Conservation (phyloP, 129 eudicot species). For the Scalesia atractyloides region DNA sequence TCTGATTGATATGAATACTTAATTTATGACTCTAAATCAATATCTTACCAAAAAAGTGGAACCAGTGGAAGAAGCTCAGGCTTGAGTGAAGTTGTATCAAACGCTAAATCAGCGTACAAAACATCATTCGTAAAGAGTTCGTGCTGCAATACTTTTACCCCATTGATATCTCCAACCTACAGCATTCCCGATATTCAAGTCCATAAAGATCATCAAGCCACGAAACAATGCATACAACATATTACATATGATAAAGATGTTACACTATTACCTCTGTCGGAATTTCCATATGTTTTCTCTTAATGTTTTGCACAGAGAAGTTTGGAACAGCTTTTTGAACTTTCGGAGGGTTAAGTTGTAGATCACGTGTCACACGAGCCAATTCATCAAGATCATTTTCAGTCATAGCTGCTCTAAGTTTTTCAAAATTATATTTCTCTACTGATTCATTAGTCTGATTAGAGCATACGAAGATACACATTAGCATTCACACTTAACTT, state of each 20-base stretch:
- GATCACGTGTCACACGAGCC: constrained; percentile 73
- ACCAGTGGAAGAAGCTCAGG: constrained; percentile 80
- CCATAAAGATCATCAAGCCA: constrained; percentile 10
- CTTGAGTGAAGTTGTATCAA: constrained; percentile 72
- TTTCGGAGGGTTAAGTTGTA: constrained; percentile 70
- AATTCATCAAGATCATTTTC: constrained; percentile 82
- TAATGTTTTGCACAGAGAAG: constrained; percentile 62
- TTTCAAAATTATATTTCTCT: constrained; percentile 61
- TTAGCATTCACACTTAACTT: constrained; percentile 11
- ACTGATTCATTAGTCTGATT: constrained; percentile 68
- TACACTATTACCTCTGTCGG: constrained; percentile 64
- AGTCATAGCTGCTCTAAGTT: constrained; percentile 74
- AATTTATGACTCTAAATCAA: neutral
- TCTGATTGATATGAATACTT: neutral
- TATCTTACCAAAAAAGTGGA: constrained; percentile 82
- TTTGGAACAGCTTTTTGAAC: constrained; percentile 69
- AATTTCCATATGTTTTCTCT: constrained; percentile 60
- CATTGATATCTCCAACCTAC: constrained; percentile 70
- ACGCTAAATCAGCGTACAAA: constrained; percentile 74
- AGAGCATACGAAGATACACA: constrained; percentile 12
- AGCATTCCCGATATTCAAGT: constrained; percentile 10
- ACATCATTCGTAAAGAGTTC: constrained; percentile 90
- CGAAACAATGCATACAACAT: constrained; percentile 18
- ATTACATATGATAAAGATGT: neutral
- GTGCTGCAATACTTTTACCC: constrained; percentile 74